Conservation (phyloP, 163 green algal species). For the Scenedesmus sp. region DNA sequence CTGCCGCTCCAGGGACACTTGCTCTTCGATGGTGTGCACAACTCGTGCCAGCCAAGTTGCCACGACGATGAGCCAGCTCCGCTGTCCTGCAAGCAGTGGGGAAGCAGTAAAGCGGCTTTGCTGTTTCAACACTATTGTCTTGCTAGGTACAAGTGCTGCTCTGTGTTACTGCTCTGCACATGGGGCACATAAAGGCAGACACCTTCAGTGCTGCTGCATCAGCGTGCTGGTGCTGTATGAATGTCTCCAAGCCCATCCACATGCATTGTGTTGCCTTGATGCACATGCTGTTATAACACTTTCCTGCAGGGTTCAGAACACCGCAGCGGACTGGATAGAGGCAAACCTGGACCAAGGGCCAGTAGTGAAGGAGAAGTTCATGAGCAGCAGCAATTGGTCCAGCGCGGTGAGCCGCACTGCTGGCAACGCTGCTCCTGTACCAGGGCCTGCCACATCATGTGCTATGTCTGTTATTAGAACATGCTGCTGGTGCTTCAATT, state of each 20-base stretch:
- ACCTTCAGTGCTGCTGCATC: too few species aligned
- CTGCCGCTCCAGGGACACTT: neutral
- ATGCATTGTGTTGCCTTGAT: too few species aligned
- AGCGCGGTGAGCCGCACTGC: constrained; percentile 21
- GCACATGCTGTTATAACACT: neutral
- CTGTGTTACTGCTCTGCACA: too few species aligned
- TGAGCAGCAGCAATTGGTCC: constrained; percentile 75
- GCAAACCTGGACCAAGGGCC: constrained; percentile 62
- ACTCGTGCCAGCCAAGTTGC: neutral
- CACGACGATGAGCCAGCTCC: too few species aligned
- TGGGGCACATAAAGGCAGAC: neutral
- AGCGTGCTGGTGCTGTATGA: neutral
- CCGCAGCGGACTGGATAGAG: constrained; percentile 69
- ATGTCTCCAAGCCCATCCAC: neutral
- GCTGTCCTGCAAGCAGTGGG: too few species aligned
- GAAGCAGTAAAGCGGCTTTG: too few species aligned
- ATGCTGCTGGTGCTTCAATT: neutral
- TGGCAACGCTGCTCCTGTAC: neutral
- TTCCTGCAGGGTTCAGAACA: constrained; percentile 18
- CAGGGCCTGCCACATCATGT: neutral
- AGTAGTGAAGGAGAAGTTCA: constrained; percentile 57
- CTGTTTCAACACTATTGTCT: too few species aligned
- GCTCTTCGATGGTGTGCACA: neutral
- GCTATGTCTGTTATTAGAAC: neutral
- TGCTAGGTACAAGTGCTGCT: too few species aligned